Percentiles rank a stretch among this genome's conserved stretches.
Evolutionary conservation across 2,329 filamentous ascomycete species (phyloP).

Genomic region (Cercospora berteroae): DNA sequence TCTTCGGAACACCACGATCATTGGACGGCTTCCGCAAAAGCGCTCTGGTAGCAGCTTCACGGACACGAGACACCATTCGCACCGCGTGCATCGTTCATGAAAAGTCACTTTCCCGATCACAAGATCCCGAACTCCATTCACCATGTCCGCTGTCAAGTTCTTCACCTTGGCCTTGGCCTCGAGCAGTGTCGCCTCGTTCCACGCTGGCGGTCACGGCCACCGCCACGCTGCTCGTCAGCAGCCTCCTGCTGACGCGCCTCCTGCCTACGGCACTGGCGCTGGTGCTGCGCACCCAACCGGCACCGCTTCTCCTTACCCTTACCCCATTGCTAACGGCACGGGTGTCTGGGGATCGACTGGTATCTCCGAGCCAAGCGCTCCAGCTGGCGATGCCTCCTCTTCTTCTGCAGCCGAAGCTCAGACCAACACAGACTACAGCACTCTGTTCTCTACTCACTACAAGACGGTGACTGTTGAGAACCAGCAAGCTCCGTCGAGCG

Average conservation of each 20-base stretch:
- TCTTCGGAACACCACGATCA: constrained; percentile 39
- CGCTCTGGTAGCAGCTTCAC: constrained; percentile 43
- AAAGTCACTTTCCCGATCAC: constrained; percentile 1
- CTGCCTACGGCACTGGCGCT: constrained; percentile 26
- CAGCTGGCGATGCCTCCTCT: constrained; percentile 3
- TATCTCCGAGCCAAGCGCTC: constrained; percentile 9
- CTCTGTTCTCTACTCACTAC: constrained; percentile 21
- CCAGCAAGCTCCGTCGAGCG: not conserved
- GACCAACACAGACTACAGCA: constrained; percentile 14
- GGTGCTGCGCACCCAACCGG: constrained; percentile 27
- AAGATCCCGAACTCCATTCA: constrained; percentile 21
- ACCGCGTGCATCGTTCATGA: constrained; percentile 1
- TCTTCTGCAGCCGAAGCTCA: not conserved
- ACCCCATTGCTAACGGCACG: constrained; percentile 32
- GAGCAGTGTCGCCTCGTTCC: constrained; percentile 38
- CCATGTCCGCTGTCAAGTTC: constrained; percentile 41
- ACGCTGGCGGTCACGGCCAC: constrained; percentile 15
- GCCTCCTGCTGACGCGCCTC: constrained; percentile 27
- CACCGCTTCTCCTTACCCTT: constrained; percentile 30
- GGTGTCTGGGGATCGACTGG: constrained; percentile 31
- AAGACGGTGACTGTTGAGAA: constrained; percentile 19
- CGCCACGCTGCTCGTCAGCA: constrained; percentile 28
- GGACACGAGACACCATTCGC: constrained; percentile 6
- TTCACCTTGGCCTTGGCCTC: constrained; percentile 46
- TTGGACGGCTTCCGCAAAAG: constrained; percentile 28